Evolutionary conservation across 2,329 filamentous ascomycete species (phyloP), one percentile per base, ranked within the genome.

Genomic region (Dryadomyces sulphureus): DNA sequence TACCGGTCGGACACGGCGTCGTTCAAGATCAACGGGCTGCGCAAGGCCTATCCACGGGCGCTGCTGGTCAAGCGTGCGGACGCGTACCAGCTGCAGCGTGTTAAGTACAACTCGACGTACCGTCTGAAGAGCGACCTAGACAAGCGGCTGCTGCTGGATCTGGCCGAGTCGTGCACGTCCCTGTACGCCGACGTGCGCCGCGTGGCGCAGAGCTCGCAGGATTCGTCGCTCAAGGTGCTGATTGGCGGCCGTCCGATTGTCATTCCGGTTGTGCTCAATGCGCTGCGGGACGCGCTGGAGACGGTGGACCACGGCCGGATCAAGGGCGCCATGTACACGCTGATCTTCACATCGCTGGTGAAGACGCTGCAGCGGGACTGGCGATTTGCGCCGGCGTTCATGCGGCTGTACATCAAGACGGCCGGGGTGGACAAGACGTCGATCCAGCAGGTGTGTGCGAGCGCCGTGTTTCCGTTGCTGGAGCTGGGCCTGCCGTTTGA

Each of bases 111-210:
- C 55, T 83, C 90, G 24, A 81, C 86, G 1, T 84, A 90, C 19
- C 76, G 92, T 45, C 84, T 84, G 39, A 89, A 90, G 60, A 93
- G 87, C 30, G 81, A 88, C n/a, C 69, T 98, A 1, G 92, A 98
- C 62, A 90, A 88, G 60, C 73, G 71, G 14, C 66, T 98, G 12
- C 69, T 98, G 1, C 69, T 94, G 16, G 89, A 98, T 59, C 72
- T 98, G 34, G 87, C 89, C 5, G 77, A 93, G 54, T 95, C 90
- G 0, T 88, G 84, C 52, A 80, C 94, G 3, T 96, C 90, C 0
- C 68, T 86, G 5, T 98, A 98, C 59, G 92, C 92, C 0, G 92
- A 98, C 59, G 92, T 96, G 44, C 83, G 93, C n/a, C 77, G 89
- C 27, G 89, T 89, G 45, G 92, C 92, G 3, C 92, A 98, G 60